Conservation (phyloP, 2,329 filamentous ascomycete genomes). For the Alternaria sp. region DNA sequence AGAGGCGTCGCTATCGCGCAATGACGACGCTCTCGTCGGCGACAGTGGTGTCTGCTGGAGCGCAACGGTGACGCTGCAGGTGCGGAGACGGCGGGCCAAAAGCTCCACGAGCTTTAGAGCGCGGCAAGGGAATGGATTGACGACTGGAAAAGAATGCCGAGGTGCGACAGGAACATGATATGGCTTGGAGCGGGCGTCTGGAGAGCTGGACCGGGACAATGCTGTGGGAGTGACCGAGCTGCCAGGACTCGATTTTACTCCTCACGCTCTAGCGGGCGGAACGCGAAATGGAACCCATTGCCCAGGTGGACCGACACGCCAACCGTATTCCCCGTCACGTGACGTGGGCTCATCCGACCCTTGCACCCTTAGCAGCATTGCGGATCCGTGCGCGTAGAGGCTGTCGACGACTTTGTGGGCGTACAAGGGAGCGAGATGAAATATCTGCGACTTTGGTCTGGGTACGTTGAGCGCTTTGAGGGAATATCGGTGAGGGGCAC, state of each 20-base stretch:
- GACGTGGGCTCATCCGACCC: slow-evolving; percentile 8
- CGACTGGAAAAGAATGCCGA: slow-evolving; percentile 23
- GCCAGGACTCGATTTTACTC: slow-evolving; percentile 35
- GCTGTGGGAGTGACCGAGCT: slow-evolving; percentile 31
- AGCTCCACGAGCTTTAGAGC: slow-evolving; percentile 47
- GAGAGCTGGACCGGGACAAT: slow-evolving; percentile 32
- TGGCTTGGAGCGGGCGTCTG: slow-evolving; percentile 20
- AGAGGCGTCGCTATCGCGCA: slow-evolving; percentile 8
- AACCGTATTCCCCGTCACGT: slow-evolving; percentile 25
- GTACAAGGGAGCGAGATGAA: background rate
- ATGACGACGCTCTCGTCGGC: slow-evolving; percentile 13
- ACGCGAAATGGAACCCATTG: slow-evolving; percentile 6
- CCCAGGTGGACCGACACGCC: slow-evolving; percentile 8
- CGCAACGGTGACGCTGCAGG: slow-evolving; percentile 36
- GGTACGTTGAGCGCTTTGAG: slow-evolving; percentile 5
- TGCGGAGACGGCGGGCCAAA: slow-evolving; percentile 48
- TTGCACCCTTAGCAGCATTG: background rate
- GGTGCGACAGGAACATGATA: slow-evolving; percentile 39
- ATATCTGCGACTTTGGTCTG: background rate
- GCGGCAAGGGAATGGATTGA: slow-evolving; percentile 35
- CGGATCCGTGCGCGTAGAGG: slow-evolving; percentile 7
- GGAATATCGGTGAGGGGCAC: slow-evolving; percentile 28
- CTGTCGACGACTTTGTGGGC: background rate
- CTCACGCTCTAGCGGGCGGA: slow-evolving; percentile 24
- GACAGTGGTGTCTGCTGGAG: slow-evolving; percentile 28